These are phyloP conservation scores for Lachancea meyersii DNA, from an alignment of 805 yeast species.

Conservation along the genomic window DNA sequence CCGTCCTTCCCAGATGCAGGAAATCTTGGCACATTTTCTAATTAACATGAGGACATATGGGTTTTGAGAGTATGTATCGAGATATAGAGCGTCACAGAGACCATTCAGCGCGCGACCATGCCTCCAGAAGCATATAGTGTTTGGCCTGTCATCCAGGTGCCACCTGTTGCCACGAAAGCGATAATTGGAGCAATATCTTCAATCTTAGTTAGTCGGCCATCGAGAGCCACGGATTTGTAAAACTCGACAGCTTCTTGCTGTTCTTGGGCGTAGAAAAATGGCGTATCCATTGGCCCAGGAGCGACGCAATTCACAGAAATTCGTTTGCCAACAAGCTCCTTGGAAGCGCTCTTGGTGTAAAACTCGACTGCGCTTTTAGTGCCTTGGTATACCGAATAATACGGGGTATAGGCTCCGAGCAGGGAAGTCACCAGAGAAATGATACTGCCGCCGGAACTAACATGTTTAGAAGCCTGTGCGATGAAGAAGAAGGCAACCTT, in stretches of 20 bases:
- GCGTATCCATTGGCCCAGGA: conserved; percentile 65
- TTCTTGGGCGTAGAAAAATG: conserved; percentile 59
- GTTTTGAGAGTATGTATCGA: too few species aligned
- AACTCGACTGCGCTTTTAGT: conserved; percentile 51
- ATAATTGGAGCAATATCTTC: conserved; percentile 60
- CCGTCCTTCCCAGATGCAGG: too few species aligned
- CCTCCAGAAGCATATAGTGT: conserved; percentile 61
- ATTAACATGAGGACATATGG: too few species aligned
- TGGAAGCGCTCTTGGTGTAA: conserved; percentile 48
- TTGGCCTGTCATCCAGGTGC: conserved; percentile 68
- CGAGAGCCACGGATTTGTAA: conserved; percentile 47
- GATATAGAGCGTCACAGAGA: too few species aligned
- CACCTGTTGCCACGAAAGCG: conserved; percentile 54
- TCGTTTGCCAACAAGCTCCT: conserved; percentile 42
- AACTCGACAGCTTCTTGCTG: conserved; percentile 44
- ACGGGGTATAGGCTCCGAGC: conserved; percentile 57
- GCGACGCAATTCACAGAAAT: conserved; percentile 52
- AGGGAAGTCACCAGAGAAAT: conserved; percentile 56
- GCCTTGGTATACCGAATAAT: conserved; percentile 50
- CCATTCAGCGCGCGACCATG: conserved; percentile 49
- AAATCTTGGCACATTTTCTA: too few species aligned
- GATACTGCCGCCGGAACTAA: conserved; percentile 49
- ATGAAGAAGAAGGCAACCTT: conserved; percentile 58
- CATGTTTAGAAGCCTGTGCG: conserved; percentile 46
- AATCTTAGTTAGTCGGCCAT: conserved; percentile 48